Evolutionary conservation across 2,329 filamentous ascomycete genomes (phyloP).

Genomic region (Gnomoniopsis sp.): DNA sequence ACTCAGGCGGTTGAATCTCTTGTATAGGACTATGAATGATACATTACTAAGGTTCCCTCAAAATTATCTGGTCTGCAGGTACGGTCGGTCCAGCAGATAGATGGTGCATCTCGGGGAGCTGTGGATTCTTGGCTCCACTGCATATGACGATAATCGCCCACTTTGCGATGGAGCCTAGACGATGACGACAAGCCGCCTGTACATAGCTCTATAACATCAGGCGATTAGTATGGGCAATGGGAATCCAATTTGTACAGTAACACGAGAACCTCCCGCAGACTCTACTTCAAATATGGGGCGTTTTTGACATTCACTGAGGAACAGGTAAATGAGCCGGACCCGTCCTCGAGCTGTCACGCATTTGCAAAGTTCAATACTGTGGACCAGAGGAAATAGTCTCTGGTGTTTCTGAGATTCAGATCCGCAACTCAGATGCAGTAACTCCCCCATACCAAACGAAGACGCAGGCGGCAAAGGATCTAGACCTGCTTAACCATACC

Average conservation of each 20-base stretch:
- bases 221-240: no score
- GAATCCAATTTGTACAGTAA: no score
- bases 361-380: not conserved
- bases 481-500: slow-evolving; percentile 6
- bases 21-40: no score
- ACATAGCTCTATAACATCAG: no score
- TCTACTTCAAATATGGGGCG: no score
- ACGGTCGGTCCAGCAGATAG: not conserved
- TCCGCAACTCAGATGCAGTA: not conserved
- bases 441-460: not conserved
- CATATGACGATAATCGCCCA: not conserved
- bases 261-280: no score
- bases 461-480: slow-evolving; percentile 3
- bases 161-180: not conserved
- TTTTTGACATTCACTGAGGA: not conserved
- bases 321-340: not conserved
- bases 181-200: no score
- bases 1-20: no score
- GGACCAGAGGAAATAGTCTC: not conserved
- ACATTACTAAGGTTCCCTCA: not conserved
- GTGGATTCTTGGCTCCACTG: not conserved
- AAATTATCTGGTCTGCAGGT: not conserved
- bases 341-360: not conserved
- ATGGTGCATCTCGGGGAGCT: not conserved
- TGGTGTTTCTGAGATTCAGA: not conserved